Percentiles rank a stretch among this genome's conserved stretches.
These are phyloP conservation scores for Tranzscheliella williamsii DNA, from an alignment of 1,284 basidiomycete species.

Conservation along the genomic window DNA sequence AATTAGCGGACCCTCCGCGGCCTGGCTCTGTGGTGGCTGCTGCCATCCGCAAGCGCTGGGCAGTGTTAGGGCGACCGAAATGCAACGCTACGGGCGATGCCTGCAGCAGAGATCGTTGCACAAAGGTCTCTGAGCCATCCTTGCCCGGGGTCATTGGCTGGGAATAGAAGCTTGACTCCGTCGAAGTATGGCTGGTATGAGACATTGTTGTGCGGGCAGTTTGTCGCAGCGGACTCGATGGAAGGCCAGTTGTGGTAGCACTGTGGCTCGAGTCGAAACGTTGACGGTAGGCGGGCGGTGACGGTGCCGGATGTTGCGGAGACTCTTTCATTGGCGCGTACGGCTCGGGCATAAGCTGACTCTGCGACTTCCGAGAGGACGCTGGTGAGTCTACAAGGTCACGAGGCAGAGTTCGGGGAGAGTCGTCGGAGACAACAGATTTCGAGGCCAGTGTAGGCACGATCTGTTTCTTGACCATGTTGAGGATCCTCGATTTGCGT, in stretches of 20 bases:
- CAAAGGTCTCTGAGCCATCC: background rate
- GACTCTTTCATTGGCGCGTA: background rate
- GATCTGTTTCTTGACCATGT: slow-evolving; percentile 47
- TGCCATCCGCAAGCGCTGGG: slow-evolving; percentile 6
- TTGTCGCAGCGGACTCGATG: slow-evolving; percentile 11
- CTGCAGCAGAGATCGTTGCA: slow-evolving; percentile 5
- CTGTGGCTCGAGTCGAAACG: background rate
- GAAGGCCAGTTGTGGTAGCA: background rate
- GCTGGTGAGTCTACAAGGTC: slow-evolving; percentile 9
- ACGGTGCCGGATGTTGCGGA: background rate
- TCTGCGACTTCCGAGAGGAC: slow-evolving; percentile 8
- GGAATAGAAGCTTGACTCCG: slow-evolving; percentile 25
- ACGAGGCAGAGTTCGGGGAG: background rate
- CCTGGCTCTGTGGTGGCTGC: no score
- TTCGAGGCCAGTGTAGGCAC: slow-evolving; percentile 35
- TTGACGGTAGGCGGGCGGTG: background rate
- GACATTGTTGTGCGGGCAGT: slow-evolving; percentile 3
- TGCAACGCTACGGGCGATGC: slow-evolving; percentile 9
- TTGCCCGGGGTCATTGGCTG: slow-evolving; percentile 15
- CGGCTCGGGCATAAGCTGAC: background rate
- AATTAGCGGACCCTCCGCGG: background rate
- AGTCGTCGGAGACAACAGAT: slow-evolving; percentile 3
- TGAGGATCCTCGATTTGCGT: slow-evolving; percentile 42
- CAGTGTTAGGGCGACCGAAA: slow-evolving; percentile 4
- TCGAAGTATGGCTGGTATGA: slow-evolving; percentile 12